These are phyloP conservation scores for Apiospora saccharicola DNA, from an alignment of 2,329 filamentous ascomycete genomes.

Conservation along the genomic window DNA sequence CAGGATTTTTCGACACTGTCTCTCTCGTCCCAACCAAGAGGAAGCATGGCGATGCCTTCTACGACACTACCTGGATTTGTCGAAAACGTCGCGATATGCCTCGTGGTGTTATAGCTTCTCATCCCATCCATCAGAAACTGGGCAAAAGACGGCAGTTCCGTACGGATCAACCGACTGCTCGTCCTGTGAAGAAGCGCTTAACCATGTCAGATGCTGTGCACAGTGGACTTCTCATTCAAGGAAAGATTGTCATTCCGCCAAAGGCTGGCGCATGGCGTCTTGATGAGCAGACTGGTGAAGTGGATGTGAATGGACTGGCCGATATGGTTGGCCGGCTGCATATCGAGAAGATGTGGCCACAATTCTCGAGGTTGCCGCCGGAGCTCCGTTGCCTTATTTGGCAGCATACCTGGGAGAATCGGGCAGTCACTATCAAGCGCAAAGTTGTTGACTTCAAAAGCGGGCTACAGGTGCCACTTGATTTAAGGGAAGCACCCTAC, in stretches of 20 bases:
- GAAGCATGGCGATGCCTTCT: not conserved
- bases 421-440: conserved; percentile 22
- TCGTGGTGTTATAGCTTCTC: too few relatives aligned
- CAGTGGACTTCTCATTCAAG: not conserved
- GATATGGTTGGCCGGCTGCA: not conserved
- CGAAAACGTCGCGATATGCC: not conserved
- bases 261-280: not conserved
- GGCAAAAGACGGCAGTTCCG: not conserved
- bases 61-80: not conserved
- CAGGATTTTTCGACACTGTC: not conserved
- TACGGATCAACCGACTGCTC: not conserved
- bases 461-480: not conserved
- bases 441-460: not conserved
- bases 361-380: conserved; percentile 28
- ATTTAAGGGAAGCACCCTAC: not conserved
- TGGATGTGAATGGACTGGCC: not conserved
- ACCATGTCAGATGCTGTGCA: not conserved
- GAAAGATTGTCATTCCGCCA: not conserved
- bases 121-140: not conserved
- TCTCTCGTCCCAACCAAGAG: not conserved
- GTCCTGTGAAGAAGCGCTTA: not conserved
- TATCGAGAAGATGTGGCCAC: conserved; percentile 9
- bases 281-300: not conserved
- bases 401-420: conserved; percentile 30
- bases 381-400: conserved; percentile 31